These are phyloP conservation scores for Fusarium sp. DNA, from an alignment of 2,329 filamentous ascomycete species.

Conservation along the genomic window DNA sequence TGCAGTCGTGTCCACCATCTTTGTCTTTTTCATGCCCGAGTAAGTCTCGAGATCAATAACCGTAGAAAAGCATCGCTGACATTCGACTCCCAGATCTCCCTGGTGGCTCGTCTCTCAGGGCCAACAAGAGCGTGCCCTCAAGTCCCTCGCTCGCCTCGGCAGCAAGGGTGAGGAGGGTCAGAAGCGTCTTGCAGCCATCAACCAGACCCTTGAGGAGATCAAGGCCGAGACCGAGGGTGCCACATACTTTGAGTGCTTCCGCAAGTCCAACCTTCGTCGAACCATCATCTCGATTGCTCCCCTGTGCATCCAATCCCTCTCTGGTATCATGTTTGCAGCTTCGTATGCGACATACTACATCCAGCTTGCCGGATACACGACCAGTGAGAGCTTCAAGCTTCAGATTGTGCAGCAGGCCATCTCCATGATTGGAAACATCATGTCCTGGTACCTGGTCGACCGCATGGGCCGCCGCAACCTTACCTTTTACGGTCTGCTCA, in stretches of 20 bases:
- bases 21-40: conserved; percentile 53
- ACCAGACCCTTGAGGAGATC: conserved; percentile 47
- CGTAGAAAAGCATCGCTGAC: background rate
- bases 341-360: conserved; percentile 55
- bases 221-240: conserved; percentile 48
- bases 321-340: conserved; percentile 48
- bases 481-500: conserved; percentile 47
- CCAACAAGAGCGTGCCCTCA: conserved; percentile 47
- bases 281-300: conserved; percentile 52
- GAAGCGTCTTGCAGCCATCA: conserved; percentile 43
- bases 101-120: conserved; percentile 51
- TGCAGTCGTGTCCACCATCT: conserved; percentile 41
- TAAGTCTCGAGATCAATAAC: conserved; percentile 28
- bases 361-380: conserved; percentile 53
- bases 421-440: conserved; percentile 52
- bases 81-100: conserved; percentile 42
- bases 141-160: conserved; percentile 48
- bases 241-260: conserved; percentile 53
- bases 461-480: conserved; percentile 49
- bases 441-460: conserved; percentile 52
- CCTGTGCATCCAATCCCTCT: conserved; percentile 48
- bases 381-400: conserved; percentile 48
- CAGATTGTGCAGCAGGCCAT: conserved; percentile 52
- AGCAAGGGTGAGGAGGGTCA: conserved; percentile 40
- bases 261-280: conserved; percentile 49